These are phyloP conservation scores for Microthyrium microscopicum DNA, from an alignment of 2,329 filamentous ascomycete species.

Conservation along the genomic window DNA sequence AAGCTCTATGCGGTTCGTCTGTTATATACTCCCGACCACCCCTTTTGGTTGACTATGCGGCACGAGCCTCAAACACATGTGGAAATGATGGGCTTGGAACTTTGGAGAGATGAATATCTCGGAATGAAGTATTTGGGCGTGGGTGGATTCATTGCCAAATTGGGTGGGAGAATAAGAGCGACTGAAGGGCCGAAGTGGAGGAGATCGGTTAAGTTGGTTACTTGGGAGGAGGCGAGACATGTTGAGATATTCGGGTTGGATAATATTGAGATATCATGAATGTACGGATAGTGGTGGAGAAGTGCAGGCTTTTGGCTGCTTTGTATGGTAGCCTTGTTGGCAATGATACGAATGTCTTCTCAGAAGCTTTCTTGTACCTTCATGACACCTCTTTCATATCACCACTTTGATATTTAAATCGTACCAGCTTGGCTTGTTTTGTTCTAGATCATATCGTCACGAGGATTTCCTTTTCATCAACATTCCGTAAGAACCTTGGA, in stretches of 20 bases:
- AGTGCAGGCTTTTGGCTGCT: too few relatives aligned
- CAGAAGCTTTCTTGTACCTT: too few relatives aligned
- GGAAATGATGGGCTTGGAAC: conserved; percentile 17
- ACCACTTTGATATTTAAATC: too few relatives aligned
- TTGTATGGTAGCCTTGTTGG: too few relatives aligned
- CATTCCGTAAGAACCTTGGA: too few relatives aligned
- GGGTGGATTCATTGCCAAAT: conserved; percentile 21
- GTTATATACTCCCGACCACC: conserved; percentile 15
- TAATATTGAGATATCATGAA: conserved; percentile 8
- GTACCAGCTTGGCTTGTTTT: too few relatives aligned
- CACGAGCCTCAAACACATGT: conserved; percentile 18
- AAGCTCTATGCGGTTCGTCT: conserved; percentile 26
- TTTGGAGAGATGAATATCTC: conserved; percentile 19
- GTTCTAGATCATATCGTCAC: too few relatives aligned
- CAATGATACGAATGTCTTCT: too few relatives aligned
- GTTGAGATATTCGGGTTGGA: conserved; percentile 31
- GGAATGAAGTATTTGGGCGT: conserved; percentile 23
- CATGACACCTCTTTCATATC: too few relatives aligned
- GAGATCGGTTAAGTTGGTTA: conserved; percentile 17
- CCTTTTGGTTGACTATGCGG: conserved; percentile 6
- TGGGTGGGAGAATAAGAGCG: conserved; percentile 16
- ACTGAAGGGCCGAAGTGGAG: conserved; percentile 12
- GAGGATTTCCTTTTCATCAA: too few relatives aligned
- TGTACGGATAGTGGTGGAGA: too few relatives aligned
- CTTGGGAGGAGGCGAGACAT: conserved; percentile 21